These are phyloP conservation scores for Neurospora sp. DNA, from an alignment of 495 filamentous ascomycete genomes.

Conservation along the genomic window DNA sequence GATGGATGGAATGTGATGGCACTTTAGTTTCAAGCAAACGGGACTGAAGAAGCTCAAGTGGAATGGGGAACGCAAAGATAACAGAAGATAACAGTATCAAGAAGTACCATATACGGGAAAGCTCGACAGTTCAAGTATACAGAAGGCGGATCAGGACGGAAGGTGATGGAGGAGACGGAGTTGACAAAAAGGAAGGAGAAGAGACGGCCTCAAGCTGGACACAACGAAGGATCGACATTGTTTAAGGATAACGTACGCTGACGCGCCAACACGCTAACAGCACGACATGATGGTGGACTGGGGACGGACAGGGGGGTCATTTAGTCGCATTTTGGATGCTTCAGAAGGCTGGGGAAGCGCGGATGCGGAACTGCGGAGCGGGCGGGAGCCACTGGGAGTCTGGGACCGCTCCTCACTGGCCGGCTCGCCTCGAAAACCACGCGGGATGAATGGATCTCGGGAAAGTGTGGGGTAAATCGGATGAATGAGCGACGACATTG, in stretches of 20 bases:
- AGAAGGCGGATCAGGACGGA: neutral
- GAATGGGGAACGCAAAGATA: neutral
- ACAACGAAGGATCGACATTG: neutral
- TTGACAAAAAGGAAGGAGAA: neutral
- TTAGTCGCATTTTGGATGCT: neutral
- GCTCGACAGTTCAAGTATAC: neutral
- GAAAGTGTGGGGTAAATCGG: slow-evolving; percentile 4
- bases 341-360: neutral
- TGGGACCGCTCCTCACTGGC: neutral
- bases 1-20: neutral
- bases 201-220: neutral
- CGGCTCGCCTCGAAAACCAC: neutral
- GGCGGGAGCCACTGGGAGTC: neutral
- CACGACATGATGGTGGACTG: neutral
- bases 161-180: neutral
- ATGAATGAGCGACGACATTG: neutral
- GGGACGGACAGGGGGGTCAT: neutral
- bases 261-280: neutral
- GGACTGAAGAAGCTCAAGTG: neutral
- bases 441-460: slow-evolving; percentile 2
- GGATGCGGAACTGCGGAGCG: neutral
- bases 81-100: neutral
- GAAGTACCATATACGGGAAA: neutral
- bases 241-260: neutral
- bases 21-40: neutral